A percentile compares a stretch with the other conserved stretches of the same genome.
Evolutionary conservation across 345 rosid genomes (phyloP).

Genomic region (Aethionema arabicum): DNA sequence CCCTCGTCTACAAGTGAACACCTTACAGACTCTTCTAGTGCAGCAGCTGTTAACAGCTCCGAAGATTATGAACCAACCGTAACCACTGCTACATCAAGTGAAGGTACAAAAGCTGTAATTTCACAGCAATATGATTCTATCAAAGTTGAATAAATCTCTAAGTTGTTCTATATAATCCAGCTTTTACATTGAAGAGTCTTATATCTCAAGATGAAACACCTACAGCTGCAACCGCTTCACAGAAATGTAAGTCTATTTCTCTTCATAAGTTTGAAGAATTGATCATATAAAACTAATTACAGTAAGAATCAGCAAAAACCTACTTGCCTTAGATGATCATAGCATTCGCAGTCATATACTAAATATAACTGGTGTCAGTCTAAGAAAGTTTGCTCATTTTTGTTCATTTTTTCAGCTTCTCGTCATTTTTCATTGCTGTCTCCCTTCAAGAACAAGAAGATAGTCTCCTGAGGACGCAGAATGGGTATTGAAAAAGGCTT

Average conservation of each 20-base stretch:
- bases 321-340: not conserved
- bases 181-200: conserved; percentile 77
- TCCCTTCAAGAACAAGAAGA: conserved; percentile 77
- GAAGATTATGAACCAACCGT: conserved; percentile 42
- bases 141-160: too few species aligned
- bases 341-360: too few species aligned
- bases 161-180: too few species aligned
- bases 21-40: conserved; percentile 38
- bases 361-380: not conserved
- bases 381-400: conserved; percentile 2
- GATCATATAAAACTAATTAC: too few species aligned
- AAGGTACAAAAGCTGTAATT: conserved; percentile 45
- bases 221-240: conserved; percentile 49
- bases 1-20: conserved; percentile 49
- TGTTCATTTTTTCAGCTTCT: conserved; percentile 52
- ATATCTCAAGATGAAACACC: conserved; percentile 85
- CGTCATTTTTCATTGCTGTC: conserved; percentile 74
- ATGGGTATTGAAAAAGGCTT: not conserved
- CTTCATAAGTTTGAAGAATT: too few species aligned
- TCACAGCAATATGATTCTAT: conserved; percentile 9
- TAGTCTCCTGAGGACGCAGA: conserved; percentile 10
- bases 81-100: conserved; percentile 37
- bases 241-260: conserved; percentile 56
- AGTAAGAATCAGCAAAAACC: too few species aligned
- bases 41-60: conserved; percentile 30